Base-by-base conservation (phyloP, 805 yeast species). In the Kockiozyma suomiensis region DNA sequence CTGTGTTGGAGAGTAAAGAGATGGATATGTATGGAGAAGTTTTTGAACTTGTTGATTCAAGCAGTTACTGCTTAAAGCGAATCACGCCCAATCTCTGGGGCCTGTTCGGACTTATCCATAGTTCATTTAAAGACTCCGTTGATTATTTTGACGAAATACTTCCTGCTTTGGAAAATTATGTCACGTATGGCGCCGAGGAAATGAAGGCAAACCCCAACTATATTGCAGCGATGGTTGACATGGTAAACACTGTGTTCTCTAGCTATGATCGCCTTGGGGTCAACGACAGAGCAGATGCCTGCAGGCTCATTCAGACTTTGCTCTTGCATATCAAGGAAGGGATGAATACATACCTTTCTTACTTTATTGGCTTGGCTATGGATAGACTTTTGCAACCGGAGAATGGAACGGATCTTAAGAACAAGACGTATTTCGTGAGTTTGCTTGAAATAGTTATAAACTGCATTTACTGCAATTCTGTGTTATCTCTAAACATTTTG, bases 71-170 rank as follows among this genome's bases (percentile, higher is more conserved):
- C 58, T 74, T 84, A 7, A 80, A 88, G 71, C 68, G 72, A 17
- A 82, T 88, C 19, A 82, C 90, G 1, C 87, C 88, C 5, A 74
- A 78, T 33, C 84, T 91, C 78, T 93, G 97, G 97, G 78, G 79
- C 56, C 74, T 86, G 49, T 85, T 90, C 66, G 83, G 79, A 53
- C 71, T 77, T 47, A 73, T 88, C 77, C 76, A 53, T 69, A 73
- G 62, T 50, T 72, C 64, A 25, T 71, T 75, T 66, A 72, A 70
- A 48, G 75, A 74, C 3, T 84, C 84, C 23, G 77, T 82, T 68
- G 87, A 90, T 4, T 75, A 85, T 70, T 69, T 90, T 47, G 96
- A 89, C 67, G 97, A 92, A 65, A 79, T 88, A 48, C 76, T 81
- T 70, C 87, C 92, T 6, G 80, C 88, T 17, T 74, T 94, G 59